Evolutionary conservation across 2,329 filamentous ascomycete genomes (phyloP), one percentile per base, ranked within the genome.

Genomic region (Herpomyces periplanetae): DNA sequence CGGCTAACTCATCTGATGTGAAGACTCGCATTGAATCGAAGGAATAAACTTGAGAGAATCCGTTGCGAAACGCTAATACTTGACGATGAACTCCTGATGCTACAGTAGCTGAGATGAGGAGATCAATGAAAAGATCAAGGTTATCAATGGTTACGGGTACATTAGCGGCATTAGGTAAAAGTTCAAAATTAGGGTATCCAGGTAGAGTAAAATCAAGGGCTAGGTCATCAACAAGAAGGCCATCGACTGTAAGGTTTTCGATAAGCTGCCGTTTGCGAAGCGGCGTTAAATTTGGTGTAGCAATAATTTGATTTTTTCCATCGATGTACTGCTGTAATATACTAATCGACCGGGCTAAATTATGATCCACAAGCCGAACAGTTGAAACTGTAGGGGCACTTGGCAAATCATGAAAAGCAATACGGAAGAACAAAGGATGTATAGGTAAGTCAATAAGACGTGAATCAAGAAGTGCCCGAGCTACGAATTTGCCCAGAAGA

Each of bases 361-460:
- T 61, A 11, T 66, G 53, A 30, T 96, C 80, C 3, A 96, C 71
- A 3, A 63, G 55, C 35, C 73, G 84, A 18, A 96, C 59, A 1
- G 80, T 66, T 0, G 73, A 87, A 6, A 73, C 71, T 10, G 58
- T 58, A 3, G 87, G 58, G 0, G 54, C 42, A 8, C 43, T 44
- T 7, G 43, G 49, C 17, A 47, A 52, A 29, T 84, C 65, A n/a
- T n/a, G n/a, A n/a, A n/a, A n/a, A 8, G 66, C 68, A 26, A 88
- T 65, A 22, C 75, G 66, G 57, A 96, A 96, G 44, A 96, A 88
- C 4, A 71, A 85, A 2, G 80, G 66, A 34, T 88, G 96, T 41
- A 96, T 80, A 21, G 75, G 80, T 27, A 96, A 59, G 31, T 96
- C 80, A 28, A 96, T 88, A 34, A 96, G 91, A 20, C 80, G 57